phyloP scores from a whole-genome alignment of 805 yeast genomes.

The Metschnikowia cubensis region DNA sequence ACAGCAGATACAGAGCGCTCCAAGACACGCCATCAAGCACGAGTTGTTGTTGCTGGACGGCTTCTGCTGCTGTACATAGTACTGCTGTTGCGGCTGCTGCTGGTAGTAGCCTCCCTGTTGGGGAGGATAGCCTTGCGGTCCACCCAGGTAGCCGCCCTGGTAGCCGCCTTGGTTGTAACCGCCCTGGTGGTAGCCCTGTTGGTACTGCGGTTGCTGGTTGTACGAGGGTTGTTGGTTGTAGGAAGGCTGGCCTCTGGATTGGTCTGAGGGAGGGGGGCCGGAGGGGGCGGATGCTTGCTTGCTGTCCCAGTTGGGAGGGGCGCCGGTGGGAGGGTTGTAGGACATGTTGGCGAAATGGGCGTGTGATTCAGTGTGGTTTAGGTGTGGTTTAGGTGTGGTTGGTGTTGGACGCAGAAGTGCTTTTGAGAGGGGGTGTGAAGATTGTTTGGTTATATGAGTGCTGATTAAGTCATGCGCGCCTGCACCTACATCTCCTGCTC shows the following conservation, averaged over 20 bases:
- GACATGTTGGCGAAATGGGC: slow-evolving; percentile 7
- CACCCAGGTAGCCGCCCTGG: slow-evolving; percentile 15
- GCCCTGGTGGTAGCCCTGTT: slow-evolving; percentile 13
- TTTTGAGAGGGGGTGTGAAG: too few relatives aligned
- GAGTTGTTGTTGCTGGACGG: slow-evolving; percentile 25
- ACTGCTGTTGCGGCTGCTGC: slow-evolving; percentile 37
- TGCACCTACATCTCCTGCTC: too few relatives aligned
- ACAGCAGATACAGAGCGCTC: slow-evolving; percentile 40
- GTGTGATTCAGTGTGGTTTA: too few relatives aligned
- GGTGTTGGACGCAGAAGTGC: too few relatives aligned
- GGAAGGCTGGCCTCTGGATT: slow-evolving; percentile 22
- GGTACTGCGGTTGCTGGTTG: slow-evolving; percentile 14
- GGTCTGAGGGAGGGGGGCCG: slow-evolving; percentile 13
- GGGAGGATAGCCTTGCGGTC: slow-evolving; percentile 12
- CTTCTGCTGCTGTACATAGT: slow-evolving; percentile 40
- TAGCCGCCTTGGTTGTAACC: slow-evolving; percentile 11
- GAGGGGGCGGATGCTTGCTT: slow-evolving; percentile 13
- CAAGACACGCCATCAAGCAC: slow-evolving; percentile 38
- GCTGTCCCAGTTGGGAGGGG: slow-evolving; percentile 26
- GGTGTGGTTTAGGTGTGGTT: too few relatives aligned
- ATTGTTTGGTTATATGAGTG: too few relatives aligned
- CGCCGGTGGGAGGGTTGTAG: slow-evolving; percentile 27
- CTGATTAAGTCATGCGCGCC: too few relatives aligned
- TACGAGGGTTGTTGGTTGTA: slow-evolving; percentile 15
- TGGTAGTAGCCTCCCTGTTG: slow-evolving; percentile 32